A percentile compares a stretch with the other conserved stretches of the same genome.
Conservation (phyloP, 1,284 basidiomycete species). For the Exobasidium cylindrosporum region DNA sequence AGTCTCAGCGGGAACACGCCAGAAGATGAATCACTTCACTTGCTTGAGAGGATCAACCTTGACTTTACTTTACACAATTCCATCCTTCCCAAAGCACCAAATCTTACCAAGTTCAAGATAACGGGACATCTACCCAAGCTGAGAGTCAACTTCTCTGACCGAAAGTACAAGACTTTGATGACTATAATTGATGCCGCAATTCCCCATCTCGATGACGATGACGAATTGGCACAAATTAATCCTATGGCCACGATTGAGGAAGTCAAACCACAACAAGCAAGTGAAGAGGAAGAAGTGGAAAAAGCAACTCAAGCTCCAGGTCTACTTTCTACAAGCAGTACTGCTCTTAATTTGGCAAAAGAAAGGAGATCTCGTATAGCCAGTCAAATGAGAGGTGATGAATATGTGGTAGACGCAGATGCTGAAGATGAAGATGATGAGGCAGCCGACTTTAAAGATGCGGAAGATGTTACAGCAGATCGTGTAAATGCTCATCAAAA, state of each 20-base stretch:
- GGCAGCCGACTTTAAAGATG: slow-evolving; percentile 44
- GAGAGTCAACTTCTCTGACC: slow-evolving; percentile 89
- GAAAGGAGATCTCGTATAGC: slow-evolving; percentile 37
- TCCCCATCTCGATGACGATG: slow-evolving; percentile 72
- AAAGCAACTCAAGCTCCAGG: neutral
- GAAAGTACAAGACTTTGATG: slow-evolving; percentile 93
- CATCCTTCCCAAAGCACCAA: slow-evolving; percentile 82
- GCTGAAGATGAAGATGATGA: slow-evolving; percentile 32
- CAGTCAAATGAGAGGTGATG: slow-evolving; percentile 44
- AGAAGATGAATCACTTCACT: slow-evolving; percentile 62
- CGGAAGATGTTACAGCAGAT: slow-evolving; percentile 45
- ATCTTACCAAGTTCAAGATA: slow-evolving; percentile 84
- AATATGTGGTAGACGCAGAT: slow-evolving; percentile 30
- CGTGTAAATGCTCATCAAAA: slow-evolving; percentile 70
- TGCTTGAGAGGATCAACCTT: slow-evolving; percentile 86
- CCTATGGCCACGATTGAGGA: neutral
- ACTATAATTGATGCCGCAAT: slow-evolving; percentile 86
- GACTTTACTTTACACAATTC: slow-evolving; percentile 88
- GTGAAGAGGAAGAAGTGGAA: neutral
- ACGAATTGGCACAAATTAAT: neutral
- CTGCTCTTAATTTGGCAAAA: slow-evolving; percentile 38
- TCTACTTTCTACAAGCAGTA: neutral
- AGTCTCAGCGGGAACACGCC: slow-evolving; percentile 64
- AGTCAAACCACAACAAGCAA: neutral
- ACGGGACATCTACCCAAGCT: slow-evolving; percentile 84